A percentile compares a stretch with the other conserved stretches of the same genome.
phyloP scores from a whole-genome alignment of 225 moss, liverwort and hornwort species.

The Straminergon stramineum region DNA sequence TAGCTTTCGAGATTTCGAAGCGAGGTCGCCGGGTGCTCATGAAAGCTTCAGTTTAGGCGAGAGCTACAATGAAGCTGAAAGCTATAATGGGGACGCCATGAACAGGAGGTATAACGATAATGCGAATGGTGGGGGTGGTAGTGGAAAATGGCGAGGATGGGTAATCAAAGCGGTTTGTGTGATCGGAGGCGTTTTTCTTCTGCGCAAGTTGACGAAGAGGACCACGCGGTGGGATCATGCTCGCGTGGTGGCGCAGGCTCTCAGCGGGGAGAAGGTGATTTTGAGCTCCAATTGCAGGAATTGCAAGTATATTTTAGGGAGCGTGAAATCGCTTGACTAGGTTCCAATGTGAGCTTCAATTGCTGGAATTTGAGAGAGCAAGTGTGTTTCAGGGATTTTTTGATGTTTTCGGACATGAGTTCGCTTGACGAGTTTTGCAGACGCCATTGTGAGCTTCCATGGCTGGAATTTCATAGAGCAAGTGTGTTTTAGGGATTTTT shows the following conservation, averaged over 20 bases:
- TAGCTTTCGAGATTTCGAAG: constrained; percentile 10
- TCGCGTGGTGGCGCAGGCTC: constrained; percentile 73
- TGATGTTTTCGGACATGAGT: neutral
- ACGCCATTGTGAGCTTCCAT: neutral
- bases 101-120: neutral
- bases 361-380: neutral
- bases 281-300: neutral
- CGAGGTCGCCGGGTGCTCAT: neutral
- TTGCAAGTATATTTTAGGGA: neutral
- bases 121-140: constrained; percentile 9
- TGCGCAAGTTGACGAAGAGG: constrained; percentile 80
- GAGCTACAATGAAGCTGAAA: neutral
- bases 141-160: constrained; percentile 58
- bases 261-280: constrained; percentile 81
- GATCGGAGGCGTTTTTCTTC: constrained; percentile 66
- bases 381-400: neutral
- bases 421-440: neutral
- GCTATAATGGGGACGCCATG: neutral
- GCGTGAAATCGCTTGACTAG: neutral
- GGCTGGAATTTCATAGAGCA: neutral
- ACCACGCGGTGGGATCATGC: constrained; percentile 84
- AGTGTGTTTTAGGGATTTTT: neutral
- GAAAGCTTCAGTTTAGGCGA: constrained; percentile 9
- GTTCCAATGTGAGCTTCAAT: neutral
- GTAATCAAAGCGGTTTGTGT: constrained; percentile 71